A percentile compares a stretch with the other conserved stretches of the same genome.
These are phyloP conservation scores for Coniferiporia weirii DNA, from an alignment of 1,284 basidiomycete species.

Conservation along the genomic window DNA sequence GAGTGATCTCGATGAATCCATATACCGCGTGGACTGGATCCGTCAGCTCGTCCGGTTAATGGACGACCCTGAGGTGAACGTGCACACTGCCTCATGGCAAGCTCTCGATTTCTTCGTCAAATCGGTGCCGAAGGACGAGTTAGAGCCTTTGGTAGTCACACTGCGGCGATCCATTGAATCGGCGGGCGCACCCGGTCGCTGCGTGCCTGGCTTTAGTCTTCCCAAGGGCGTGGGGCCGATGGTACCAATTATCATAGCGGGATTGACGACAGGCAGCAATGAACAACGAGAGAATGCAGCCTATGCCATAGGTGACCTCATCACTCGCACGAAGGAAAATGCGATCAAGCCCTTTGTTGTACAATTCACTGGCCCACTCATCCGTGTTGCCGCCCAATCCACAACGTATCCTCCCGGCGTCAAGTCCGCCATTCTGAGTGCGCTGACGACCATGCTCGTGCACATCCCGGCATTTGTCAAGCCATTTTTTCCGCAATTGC, in stretches of 20 bases:
- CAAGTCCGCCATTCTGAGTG: constrained; percentile 83
- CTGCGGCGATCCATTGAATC: constrained; percentile 86
- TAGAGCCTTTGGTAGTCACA: constrained; percentile 85
- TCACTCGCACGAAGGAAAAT: constrained; percentile 83
- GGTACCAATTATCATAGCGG: constrained; percentile 87
- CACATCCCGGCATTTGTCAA: constrained; percentile 87
- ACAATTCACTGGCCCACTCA: constrained; percentile 93
- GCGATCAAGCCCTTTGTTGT: constrained; percentile 97
- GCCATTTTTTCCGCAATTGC: constrained; percentile 98
- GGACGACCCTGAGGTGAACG: constrained; percentile 71
- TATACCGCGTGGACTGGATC: constrained; percentile 93
- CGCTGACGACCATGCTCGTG: constrained; percentile 78
- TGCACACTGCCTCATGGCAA: constrained; percentile 81
- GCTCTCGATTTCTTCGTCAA: constrained; percentile 89
- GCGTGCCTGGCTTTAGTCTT: constrained; percentile 85
- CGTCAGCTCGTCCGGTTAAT: constrained; percentile 86
- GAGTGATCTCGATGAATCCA: constrained; percentile 70
- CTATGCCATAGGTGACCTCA: constrained; percentile 90
- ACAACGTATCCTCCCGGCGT: constrained; percentile 86
- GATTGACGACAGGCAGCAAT: constrained; percentile 76
- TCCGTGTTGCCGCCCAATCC: constrained; percentile 87
- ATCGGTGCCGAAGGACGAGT: constrained; percentile 87
- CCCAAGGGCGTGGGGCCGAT: constrained; percentile 87
- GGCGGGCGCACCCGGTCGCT: constrained; percentile 72
- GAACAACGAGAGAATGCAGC: constrained; percentile 91